Base-by-base conservation (phyloP, 1,139 yeast species). In the Wickerhamiella infanticola region DNA sequence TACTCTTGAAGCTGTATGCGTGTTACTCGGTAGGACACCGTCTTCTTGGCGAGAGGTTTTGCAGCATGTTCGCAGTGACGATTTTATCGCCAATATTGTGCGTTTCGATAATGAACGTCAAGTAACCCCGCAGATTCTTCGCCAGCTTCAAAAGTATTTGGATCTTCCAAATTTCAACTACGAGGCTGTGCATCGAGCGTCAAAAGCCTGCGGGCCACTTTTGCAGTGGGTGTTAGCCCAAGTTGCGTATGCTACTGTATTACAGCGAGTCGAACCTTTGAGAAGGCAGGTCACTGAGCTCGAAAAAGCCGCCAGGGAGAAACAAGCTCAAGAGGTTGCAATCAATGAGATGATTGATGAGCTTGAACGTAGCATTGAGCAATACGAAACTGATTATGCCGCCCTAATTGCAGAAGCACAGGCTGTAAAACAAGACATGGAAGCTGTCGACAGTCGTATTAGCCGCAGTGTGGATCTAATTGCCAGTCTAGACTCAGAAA, bases 151-250 rank as follows among this genome's bases (percentile, higher is more conserved):
- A 1, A 69, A 66, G 0, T 90, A 82, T 55, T 63, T 88, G 26
- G 64, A 79, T 0, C 65, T 79, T 46, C 73, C 79, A 0, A 81
- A 75, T 45, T 88, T 73, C 57, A 84, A 74, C 41, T 81, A 66
- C 56, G 90, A 81, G 46, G 65, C 81, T 0, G 95, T 84, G 0
- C 77, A 83, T 56, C 69, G 96, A 44, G 97, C 97, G 3, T 81
- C 94, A 63, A 85, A 83, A 58, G 96, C 97, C 0, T 86, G 96
- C 66, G 97, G 96, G 0, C 98, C 98, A 0, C 66, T 90, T 43
- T 61, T 83, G 29, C 80, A 79, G 51, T 90, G 98, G 98, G 93
- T 86, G 0, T 70, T 72, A 49, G 97, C 97, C 0, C 97, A 90
- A 53, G 69, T 86, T 25, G 67, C 70, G 4, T 88, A 81, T 57